Base-by-base conservation (phyloP, 805 yeast genomes). In the Zygoascus bituminiphila region DNA sequence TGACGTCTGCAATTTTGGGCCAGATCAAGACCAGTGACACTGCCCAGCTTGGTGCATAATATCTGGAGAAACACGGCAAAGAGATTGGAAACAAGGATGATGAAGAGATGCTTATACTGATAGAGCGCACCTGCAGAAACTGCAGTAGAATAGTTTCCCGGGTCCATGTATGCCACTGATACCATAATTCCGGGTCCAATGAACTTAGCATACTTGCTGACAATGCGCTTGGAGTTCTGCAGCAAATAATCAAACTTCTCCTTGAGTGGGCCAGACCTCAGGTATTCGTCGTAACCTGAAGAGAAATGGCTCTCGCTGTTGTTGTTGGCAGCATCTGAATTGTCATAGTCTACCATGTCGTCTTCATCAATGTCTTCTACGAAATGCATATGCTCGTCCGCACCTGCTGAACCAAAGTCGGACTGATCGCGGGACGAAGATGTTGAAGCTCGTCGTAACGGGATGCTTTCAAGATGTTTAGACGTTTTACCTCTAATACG, bases 81-180 rank as follows among this genome's bases (percentile, higher is more conserved):
- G 45, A 84, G 62, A 59, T 88, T 88, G n/a, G 95, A 82, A 50
- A 88, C 59, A 45, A 88, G 70, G 2, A 88, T 75, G 25, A 83
- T 74, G 63, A 86, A 84, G 45, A 88, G 71, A 46, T 88, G 75
- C 50, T 82, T 76, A 64, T 81, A 88, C 60, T 80, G 77, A 58
- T 81, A 84, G 48, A 79, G 74, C 2, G 95, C 89, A 45, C 96
- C 97, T 0, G 95, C 87, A 14, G 86, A 76, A 1, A 88, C 95
- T 14, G 93, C 88, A 0, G 96, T 85, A 40, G 94, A 79, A 66
- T 87, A 88, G 65, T 88, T 88, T 39, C 97, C 97, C 1, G 96
- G 96, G 62, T 88, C 97, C 74, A 88, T 84, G 60, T 88, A 89
- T 1, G 95, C 93, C 47, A 89, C 95, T 25, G 88, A 76, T 21